Evolutionary conservation across 371 early-diverging fungal genomes (phyloP).

Genomic region (Mucor sp.): DNA sequence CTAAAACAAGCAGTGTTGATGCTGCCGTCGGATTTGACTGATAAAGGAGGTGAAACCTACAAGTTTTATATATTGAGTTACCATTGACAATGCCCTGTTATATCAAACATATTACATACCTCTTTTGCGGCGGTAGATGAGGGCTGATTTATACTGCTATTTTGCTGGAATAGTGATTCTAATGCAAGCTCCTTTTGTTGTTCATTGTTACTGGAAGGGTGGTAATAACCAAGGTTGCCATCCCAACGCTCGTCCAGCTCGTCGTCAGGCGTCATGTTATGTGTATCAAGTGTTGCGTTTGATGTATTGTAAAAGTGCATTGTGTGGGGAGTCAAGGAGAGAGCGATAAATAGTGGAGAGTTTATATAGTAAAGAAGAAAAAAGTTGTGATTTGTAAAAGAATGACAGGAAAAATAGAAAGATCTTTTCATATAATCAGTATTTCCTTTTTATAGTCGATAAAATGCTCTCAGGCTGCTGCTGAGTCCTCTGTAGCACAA

Average conservation of each 20-base stretch:
- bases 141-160: not conserved
- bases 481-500: not conserved
- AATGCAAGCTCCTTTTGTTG: not conserved
- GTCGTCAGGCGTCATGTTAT: not conserved
- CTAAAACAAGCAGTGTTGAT: not conserved
- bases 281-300: not conserved
- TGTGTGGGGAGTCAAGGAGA: not conserved
- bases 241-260: conserved; percentile 3
- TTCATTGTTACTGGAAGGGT: not conserved
- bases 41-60: not conserved
- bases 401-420: not conserved
- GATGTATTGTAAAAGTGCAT: not conserved
- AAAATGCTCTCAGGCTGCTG: not conserved
- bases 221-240: not conserved
- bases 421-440: not conserved
- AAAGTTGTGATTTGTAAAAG: not conserved
- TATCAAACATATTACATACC: not conserved
- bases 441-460: not conserved
- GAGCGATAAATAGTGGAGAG: not conserved
- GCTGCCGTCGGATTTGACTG: not conserved
- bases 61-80: not conserved
- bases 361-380: not conserved
- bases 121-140: not conserved
- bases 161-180: not conserved
- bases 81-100: not conserved